These are phyloP conservation scores for Arctium lappa DNA, from an alignment of 129 eudicot genomes.

Conservation along the genomic window DNA sequence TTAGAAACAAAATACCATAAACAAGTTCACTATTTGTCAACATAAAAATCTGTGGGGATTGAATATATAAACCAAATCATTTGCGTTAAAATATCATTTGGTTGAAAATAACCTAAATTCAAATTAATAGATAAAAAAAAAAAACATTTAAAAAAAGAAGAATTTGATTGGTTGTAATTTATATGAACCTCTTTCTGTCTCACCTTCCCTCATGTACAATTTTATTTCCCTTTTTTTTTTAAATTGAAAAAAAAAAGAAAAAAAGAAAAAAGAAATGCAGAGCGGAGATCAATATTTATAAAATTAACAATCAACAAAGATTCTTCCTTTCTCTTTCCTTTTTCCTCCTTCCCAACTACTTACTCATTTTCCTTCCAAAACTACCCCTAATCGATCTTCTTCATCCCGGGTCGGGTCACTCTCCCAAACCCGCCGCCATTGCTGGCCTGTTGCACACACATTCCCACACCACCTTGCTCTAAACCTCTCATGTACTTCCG, in stretches of 20 bases:
- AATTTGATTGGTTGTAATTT: neutral
- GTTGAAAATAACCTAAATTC: neutral
- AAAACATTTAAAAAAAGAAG: neutral
- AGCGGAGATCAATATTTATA: constrained; percentile 6
- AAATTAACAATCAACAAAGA: constrained; percentile 20
- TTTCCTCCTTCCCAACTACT: neutral
- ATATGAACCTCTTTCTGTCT: neutral
- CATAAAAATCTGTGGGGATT: too few relatives aligned
- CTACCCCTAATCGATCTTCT: constrained; percentile 55
- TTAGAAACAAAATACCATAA: too few relatives aligned
- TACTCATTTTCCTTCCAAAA: neutral
- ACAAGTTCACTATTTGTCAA: too few relatives aligned
- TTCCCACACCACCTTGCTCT: constrained; percentile 31
- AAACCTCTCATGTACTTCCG: constrained; percentile 66
- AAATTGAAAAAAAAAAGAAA: neutral
- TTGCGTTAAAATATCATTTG: too few relatives aligned
- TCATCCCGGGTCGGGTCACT: constrained; percentile 64
- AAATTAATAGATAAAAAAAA: neutral
- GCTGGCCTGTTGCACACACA: constrained; percentile 34
- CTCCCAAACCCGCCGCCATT: constrained; percentile 28
- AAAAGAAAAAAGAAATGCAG: neutral
- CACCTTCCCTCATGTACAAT: constrained; percentile 21
- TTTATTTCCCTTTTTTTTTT: constrained; percentile 15
- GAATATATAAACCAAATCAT: too few relatives aligned
- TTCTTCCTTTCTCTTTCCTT: neutral